Conservation (phyloP, 164 flowering plant genomes). For the Aristolochia californica region DNA sequence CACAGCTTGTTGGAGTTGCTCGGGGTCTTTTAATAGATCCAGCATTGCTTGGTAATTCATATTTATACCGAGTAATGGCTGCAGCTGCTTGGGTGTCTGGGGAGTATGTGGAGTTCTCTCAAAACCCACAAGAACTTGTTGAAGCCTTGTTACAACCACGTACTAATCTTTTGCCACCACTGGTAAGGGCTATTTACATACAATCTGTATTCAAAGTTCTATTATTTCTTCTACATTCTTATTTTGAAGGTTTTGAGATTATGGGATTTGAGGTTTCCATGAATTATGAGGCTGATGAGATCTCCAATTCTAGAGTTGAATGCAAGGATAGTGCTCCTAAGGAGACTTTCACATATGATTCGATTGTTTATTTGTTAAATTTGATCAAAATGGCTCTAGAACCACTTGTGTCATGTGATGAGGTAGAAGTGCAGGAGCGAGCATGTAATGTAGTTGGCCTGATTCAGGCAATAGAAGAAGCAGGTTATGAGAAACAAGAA, state of each 20-base stretch:
- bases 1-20: slow-evolving; percentile 59
- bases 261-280: slow-evolving; percentile 13
- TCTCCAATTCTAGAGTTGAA: slow-evolving; percentile 14
- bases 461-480: slow-evolving; percentile 39
- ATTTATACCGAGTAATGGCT: slow-evolving; percentile 51
- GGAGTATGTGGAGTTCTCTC: slow-evolving; percentile 71
- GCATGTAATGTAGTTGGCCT: slow-evolving; percentile 60
- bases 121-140: slow-evolving; percentile 59
- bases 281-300: slow-evolving; percentile 20
- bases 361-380: slow-evolving; percentile 39
- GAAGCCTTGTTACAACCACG: slow-evolving; percentile 91
- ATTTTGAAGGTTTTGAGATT: slow-evolving; percentile 22
- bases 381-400: slow-evolving; percentile 44
- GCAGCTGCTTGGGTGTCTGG: slow-evolving; percentile 96
- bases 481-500: slow-evolving; percentile 14
- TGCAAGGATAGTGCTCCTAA: slow-evolving; percentile 12
- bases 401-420: slow-evolving; percentile 44
- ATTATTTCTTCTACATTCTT: slow-evolving; percentile 42
- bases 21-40: slow-evolving; percentile 88
- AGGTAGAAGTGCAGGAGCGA: slow-evolving; percentile 82
- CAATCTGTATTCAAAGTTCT: slow-evolving; percentile 77
- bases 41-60: slow-evolving; percentile 79
- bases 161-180: slow-evolving; percentile 63
- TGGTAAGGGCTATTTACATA: slow-evolving; percentile 64
- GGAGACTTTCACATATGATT: slow-evolving; percentile 26